Evolutionary conservation across 495 filamentous ascomycete genomes (phyloP), one percentile per base, ranked within the genome.

Genomic region (Neurospora sp.): DNA sequence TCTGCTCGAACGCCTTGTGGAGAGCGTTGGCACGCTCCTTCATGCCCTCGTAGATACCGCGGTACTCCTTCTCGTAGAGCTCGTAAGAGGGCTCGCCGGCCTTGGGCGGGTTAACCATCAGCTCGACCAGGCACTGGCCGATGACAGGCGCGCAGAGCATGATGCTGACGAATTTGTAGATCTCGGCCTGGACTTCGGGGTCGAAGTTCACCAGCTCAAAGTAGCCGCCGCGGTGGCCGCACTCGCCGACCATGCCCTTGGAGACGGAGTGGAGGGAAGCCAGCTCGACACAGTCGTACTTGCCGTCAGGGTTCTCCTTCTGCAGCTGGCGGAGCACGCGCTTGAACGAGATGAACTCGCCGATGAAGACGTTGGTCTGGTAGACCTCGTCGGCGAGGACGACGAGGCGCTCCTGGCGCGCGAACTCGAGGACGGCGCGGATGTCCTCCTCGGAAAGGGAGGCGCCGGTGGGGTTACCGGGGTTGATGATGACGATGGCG

Each of bases 241-340:
- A 98, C 84, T 98, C 95, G 77, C 95, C 95, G 13, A 98, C 92
- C 94, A 98, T 97, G 77, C 95, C 95, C 89, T 98, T 98, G 74
- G 92, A 96, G 73, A 92, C 85, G 76, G 91, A 93, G 85, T 96
- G 92, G 48, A 96, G 86, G 11, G 92, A 96, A 31, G 90, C 94
- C 71, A 99, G 87, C 83, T 98, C 95, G 72, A 98, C 85, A 73
- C 90, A 81, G 82, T 95, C 93, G 85, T 92, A 98, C 80, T 90
- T 92, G 71, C 82, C 85, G 28, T 62, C 54, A 5, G 92, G 89
- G 10, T 84, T 76, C 78, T 91, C 89, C 79, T 91, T 87, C 82
- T 98, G 96, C 62, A 98, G 82, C 77, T 92, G 90, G 28, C 94
- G 89, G 15, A 99, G 89, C 42, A 91, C 89, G 78, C 92, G 90